Evolutionary conservation across 768 basidiomycete species (phyloP).

Genomic region (Boletus speciosus): DNA sequence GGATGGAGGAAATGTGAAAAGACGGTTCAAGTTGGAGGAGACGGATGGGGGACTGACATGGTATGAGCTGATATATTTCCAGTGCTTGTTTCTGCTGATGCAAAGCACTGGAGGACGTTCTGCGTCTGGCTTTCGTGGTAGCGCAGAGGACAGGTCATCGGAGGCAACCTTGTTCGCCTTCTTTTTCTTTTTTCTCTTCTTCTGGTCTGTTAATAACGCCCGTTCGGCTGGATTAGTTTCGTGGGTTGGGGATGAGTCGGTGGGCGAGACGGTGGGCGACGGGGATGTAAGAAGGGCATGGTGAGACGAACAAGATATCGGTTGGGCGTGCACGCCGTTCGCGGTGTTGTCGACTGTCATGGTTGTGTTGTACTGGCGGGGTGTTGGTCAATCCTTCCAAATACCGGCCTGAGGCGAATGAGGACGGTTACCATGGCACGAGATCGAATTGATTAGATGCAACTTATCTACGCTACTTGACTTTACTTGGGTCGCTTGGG

Average conservation of each 20-base stretch:
- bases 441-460: background rate
- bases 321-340: background rate
- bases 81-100: constrained; percentile 92
- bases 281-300: background rate
- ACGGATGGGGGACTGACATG: constrained; percentile 53
- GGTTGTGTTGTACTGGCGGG: background rate
- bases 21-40: background rate
- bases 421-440: constrained; percentile 9
- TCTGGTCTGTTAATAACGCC: constrained; percentile 32
- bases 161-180: constrained; percentile 40
- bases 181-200: constrained; percentile 73
- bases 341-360: constrained; percentile 1
- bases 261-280: constrained; percentile 10
- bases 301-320: background rate
- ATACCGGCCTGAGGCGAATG: constrained; percentile 2
- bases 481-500: too few relatives aligned
- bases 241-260: constrained; percentile 22
- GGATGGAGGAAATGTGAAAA: background rate
- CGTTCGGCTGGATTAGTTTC: constrained; percentile 11
- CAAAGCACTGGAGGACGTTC: constrained; percentile 65
- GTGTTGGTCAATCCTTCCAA: background rate
- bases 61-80: constrained; percentile 90
- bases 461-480: too few relatives aligned
- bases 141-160: constrained; percentile 11
- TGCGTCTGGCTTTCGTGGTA: constrained; percentile 36